A percentile compares a stretch with the other conserved stretches of the same genome.
These are phyloP conservation scores for Phytopythium montanum DNA, from an alignment of 352 stramenopile genomes.

Conservation along the genomic window DNA sequence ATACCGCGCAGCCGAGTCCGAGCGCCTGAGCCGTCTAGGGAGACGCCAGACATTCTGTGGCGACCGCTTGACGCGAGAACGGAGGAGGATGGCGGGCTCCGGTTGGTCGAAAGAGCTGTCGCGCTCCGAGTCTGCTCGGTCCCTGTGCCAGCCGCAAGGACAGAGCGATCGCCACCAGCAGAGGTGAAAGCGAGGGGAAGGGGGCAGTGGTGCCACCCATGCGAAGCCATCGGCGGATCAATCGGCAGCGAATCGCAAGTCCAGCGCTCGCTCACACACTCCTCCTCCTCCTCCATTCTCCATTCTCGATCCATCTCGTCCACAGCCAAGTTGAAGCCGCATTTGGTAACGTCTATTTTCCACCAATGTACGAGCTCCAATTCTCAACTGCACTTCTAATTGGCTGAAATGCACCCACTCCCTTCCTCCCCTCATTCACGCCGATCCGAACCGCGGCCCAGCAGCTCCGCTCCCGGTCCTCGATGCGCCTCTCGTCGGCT, in stretches of 20 bases:
- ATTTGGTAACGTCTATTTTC: too few relatives aligned
- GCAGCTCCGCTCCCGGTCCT: not conserved
- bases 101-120: not conserved
- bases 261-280: too few relatives aligned
- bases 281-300: too few relatives aligned
- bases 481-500: not conserved
- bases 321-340: too few relatives aligned
- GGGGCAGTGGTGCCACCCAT: not conserved
- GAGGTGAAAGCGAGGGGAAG: not conserved
- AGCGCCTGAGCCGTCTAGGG: conserved; percentile 33
- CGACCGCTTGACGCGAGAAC: not conserved
- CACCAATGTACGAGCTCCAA: too few relatives aligned
- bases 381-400: too few relatives aligned
- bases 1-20: conserved; percentile 27
- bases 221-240: too few relatives aligned
- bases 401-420: too few relatives aligned
- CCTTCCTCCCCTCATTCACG: not conserved
- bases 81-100: not conserved
- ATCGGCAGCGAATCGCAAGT: too few relatives aligned
- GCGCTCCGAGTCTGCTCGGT: too few relatives aligned
- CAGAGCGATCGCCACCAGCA: not conserved
- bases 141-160: not conserved
- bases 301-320: too few relatives aligned
- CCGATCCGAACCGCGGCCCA: not conserved
- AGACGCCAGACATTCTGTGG: conserved; percentile 31